A percentile compares a stretch with the other conserved stretches of the same genome.
Conservation (phyloP, 176 grass and related monocot species). For the Triticum dicoccoides region DNA sequence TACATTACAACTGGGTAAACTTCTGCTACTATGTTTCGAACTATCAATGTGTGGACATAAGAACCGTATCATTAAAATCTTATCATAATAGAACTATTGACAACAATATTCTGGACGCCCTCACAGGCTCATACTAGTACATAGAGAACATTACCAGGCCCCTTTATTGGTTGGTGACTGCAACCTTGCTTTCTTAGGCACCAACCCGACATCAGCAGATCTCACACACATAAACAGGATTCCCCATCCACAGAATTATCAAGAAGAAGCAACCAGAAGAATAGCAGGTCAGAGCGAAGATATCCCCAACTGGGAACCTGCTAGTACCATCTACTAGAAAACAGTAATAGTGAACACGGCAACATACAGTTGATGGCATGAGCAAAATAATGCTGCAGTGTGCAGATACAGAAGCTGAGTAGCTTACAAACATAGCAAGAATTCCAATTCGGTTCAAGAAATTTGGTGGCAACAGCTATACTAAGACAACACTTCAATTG, state of each 20-base stretch:
- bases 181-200: neutral
- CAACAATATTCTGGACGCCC: slow-evolving; percentile 2
- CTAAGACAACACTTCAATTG: neutral
- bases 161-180: neutral
- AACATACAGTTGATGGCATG: neutral
- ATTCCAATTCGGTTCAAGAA: neutral
- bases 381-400: neutral
- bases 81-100: slow-evolving; percentile 17
- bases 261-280: neutral
- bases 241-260: neutral
- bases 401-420: neutral
- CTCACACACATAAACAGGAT: neutral
- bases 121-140: neutral
- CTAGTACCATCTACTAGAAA: neutral
- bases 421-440: neutral
- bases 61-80: neutral
- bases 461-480: neutral
- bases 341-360: neutral
- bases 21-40: slow-evolving; percentile 1
- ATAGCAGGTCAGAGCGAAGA: neutral
- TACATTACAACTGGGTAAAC: slow-evolving; percentile 15
- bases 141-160: neutral
- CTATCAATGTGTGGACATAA: slow-evolving; percentile 24
- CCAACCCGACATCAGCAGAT: slow-evolving; percentile 12
- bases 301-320: neutral